Evolutionary conservation across 1,139 yeast species (phyloP), one percentile per base, ranked within the genome.

Genomic region (Candida sojae): DNA sequence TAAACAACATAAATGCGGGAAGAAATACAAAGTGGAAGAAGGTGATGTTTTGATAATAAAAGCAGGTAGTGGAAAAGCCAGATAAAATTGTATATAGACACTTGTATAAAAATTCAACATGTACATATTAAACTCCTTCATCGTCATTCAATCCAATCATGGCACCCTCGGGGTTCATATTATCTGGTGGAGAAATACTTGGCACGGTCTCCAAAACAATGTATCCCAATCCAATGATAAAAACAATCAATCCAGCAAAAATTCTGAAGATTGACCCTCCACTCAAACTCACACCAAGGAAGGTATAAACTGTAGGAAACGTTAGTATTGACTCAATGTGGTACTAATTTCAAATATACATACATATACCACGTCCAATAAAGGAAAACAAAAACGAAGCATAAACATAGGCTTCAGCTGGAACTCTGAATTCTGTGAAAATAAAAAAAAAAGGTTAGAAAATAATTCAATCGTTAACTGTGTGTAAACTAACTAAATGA

Each of bases 311-410:
- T 69, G 55, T 11, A 30, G 13, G 17, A 25, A 3, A 10, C 3
- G 62, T 63, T 58, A 63, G 63, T 60, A 57, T 21, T 32, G 10
- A 32, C 5, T 12, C 8, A 6, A 10, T n/a, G 21, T 17, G 11
- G 42, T 29, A 6, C 2, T 10, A 35, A 6, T 17, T 33, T 35
- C n/a, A 11, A 34, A 42, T 13, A 53, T 59, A 76, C 83, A 48
- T 72, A 78, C 82, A 82, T 11, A 83, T 62, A 21, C 96, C 97
- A 59, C 97, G 79, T 5, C 97, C 97, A 13, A 88, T 67, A 61
- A 90, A 90, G 12, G 96, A 88, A 64, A 87, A 88, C 56, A 88
- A 72, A 60, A 91, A 90, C 2, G 96, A 87, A 17, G 87, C 93
- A 62, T 84, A 89, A 11, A 82, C 77, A 56, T 82, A 77, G 8